phyloP scores from a whole-genome alignment of 192 early-diverging fungal species.

The Coemansia sp. region DNA sequence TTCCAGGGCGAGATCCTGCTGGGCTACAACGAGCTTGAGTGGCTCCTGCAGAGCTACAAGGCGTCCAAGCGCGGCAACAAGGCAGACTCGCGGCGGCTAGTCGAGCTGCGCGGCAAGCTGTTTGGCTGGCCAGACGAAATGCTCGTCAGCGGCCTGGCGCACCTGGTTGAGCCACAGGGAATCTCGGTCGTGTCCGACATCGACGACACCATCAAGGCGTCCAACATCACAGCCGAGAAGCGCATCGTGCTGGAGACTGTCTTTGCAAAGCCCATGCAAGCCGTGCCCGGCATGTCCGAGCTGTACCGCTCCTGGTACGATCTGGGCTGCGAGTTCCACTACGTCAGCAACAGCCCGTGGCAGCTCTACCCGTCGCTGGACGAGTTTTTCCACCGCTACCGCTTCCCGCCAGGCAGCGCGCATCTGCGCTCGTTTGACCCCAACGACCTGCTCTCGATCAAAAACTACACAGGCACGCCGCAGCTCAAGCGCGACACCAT shows the following conservation, averaged over 20 bases:
- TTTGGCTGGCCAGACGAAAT: slow-evolving; percentile 12
- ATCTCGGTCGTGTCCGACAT: slow-evolving; percentile 80
- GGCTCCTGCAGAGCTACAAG: slow-evolving; percentile 42
- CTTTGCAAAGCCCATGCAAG: slow-evolving; percentile 51
- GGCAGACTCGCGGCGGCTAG: slow-evolving; percentile 10
- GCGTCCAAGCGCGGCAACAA: not conserved
- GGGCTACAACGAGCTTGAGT: slow-evolving; percentile 49
- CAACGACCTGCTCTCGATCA: slow-evolving; percentile 58
- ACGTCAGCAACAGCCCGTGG: slow-evolving; percentile 83
- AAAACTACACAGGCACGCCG: slow-evolving; percentile 49
- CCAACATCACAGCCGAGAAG: slow-evolving; percentile 66
- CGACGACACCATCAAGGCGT: slow-evolving; percentile 92
- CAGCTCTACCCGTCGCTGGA: slow-evolving; percentile 70
- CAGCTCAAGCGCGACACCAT: slow-evolving; percentile 57
- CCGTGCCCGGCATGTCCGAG: slow-evolving; percentile 77
- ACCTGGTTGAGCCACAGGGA: slow-evolving; percentile 57
- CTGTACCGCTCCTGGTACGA: slow-evolving; percentile 67
- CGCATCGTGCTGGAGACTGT: slow-evolving; percentile 57
- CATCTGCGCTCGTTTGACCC: slow-evolving; percentile 65
- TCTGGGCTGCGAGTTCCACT: slow-evolving; percentile 68
- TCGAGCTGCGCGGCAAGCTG: slow-evolving; percentile 37
- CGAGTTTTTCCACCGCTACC: slow-evolving; percentile 60
- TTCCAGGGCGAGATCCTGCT: slow-evolving; percentile 48
- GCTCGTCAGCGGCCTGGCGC: slow-evolving; percentile 22
- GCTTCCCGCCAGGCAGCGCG: slow-evolving; percentile 78